These are phyloP conservation scores for Biancaea sappan DNA, from an alignment of 306 rosid species.

Conservation along the genomic window DNA sequence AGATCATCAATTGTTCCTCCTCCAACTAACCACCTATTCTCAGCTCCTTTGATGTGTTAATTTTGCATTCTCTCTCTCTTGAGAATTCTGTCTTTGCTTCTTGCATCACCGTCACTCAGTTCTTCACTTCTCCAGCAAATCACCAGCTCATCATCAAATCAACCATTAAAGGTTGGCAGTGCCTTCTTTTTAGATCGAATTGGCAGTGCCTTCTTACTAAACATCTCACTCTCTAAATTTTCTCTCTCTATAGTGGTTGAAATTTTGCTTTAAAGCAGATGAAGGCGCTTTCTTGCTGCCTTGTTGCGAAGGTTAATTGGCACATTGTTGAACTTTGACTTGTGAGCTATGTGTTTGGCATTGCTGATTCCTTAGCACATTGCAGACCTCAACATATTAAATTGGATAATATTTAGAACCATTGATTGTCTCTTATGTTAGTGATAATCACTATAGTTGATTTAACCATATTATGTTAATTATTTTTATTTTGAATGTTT, in stretches of 20 bases:
- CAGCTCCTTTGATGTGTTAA: neutral
- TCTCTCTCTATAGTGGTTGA: neutral
- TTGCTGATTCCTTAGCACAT: no score
- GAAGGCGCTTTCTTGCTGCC: neutral
- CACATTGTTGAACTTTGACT: neutral
- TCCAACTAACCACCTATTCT: neutral
- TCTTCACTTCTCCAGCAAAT: neutral
- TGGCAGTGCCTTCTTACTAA: neutral
- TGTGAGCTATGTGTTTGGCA: no score
- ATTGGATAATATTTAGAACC: neutral
- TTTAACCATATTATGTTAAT: neutral
- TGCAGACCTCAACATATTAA: neutral
- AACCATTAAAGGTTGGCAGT: neutral
- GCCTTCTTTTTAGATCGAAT: constrained; percentile 15
- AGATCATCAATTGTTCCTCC: neutral
- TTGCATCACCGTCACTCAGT: neutral
- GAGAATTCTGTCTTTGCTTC: neutral
- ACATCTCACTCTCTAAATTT: neutral
- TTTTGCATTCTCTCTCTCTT: neutral
- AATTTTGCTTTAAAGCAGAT: neutral
- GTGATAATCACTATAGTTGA: neutral
- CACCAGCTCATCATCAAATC: neutral
- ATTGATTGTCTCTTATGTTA: neutral
- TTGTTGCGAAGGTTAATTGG: neutral
- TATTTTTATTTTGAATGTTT: neutral